phyloP scores from a whole-genome alignment of 495 filamentous ascomycete genomes.

The Aspergillus heteromorphus region DNA sequence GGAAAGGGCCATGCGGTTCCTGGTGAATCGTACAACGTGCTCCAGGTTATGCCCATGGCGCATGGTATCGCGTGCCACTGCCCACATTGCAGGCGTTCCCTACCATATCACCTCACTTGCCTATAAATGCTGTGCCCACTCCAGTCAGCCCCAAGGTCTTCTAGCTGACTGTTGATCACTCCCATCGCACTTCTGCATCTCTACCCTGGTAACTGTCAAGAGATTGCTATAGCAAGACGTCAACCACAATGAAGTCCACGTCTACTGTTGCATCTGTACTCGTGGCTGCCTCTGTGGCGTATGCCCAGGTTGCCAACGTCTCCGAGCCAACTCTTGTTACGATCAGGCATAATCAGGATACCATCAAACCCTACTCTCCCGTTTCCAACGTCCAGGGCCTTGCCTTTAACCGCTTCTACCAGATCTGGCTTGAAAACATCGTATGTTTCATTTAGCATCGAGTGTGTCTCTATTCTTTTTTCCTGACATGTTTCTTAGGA shows the following conservation, averaged over 20 bases:
- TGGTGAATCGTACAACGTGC: conserved; percentile 1
- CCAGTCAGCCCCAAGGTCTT: background rate
- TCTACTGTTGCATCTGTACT: conserved; percentile 15
- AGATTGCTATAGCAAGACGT: background rate
- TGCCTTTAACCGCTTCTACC: conserved; percentile 61
- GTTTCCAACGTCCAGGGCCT: conserved; percentile 56
- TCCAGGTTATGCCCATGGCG: background rate
- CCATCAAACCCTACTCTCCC: conserved; percentile 42
- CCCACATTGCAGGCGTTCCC: background rate
- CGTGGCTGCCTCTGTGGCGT: conserved; percentile 18
- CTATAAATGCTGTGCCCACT: conserved; percentile 6
- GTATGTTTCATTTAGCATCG: conserved; percentile 39
- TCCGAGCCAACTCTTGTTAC: conserved; percentile 27
- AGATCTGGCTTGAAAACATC: conserved; percentile 71
- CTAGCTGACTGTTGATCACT: background rate
- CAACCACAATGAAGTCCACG: conserved; percentile 22
- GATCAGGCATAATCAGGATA: conserved; percentile 28
- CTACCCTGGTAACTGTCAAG: background rate
- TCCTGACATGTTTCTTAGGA: conserved; percentile 37
- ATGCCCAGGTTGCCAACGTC: conserved; percentile 26
- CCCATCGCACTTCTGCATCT: background rate
- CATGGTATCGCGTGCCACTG: conserved; percentile 3
- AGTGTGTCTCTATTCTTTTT: background rate
- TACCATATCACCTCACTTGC: background rate
- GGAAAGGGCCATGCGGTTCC: background rate